Conservation (phyloP, 495 filamentous ascomycete species). For the Jackrogersella multiformis region DNA sequence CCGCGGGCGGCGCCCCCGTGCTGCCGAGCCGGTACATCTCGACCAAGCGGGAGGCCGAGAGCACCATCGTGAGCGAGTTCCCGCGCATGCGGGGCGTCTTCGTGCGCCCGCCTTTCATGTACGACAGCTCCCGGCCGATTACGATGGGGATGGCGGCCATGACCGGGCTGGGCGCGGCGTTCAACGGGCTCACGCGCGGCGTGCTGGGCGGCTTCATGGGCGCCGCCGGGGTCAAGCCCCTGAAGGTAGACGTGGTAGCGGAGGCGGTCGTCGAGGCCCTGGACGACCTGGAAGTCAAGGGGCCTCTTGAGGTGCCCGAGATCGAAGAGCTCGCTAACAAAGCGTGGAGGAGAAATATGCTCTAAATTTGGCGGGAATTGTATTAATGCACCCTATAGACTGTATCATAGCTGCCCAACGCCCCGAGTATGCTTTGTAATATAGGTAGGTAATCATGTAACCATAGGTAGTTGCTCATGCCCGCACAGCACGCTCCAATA, state of each 20-base stretch:
- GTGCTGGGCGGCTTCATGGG: slow-evolving; percentile 77
- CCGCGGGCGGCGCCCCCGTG: slow-evolving; percentile 82
- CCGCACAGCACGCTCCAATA: too few species aligned
- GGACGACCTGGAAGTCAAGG: slow-evolving; percentile 71
- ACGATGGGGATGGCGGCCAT: slow-evolving; percentile 85
- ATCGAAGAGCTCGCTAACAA: slow-evolving; percentile 78
- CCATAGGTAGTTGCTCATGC: slow-evolving; percentile 9
- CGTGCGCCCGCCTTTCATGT: slow-evolving; percentile 86
- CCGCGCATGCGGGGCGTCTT: slow-evolving; percentile 81
- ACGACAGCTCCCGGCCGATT: slow-evolving; percentile 80
- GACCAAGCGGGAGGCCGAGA: slow-evolving; percentile 92
- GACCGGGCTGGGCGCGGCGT: slow-evolving; percentile 70
- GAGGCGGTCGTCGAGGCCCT: slow-evolving; percentile 85
- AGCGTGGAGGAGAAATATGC: slow-evolving; percentile 83
- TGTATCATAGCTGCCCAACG: slow-evolving; percentile 44
- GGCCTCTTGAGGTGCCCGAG: slow-evolving; percentile 71
- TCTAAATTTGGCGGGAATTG: slow-evolving; percentile 55
- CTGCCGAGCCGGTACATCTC: slow-evolving; percentile 86
- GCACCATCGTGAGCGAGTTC: slow-evolving; percentile 73
- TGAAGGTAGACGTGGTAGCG: slow-evolving; percentile 85
- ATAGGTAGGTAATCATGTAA: slow-evolving; percentile 27
- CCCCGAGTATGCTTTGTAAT: slow-evolving; percentile 33
- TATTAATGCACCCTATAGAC: slow-evolving; percentile 43
- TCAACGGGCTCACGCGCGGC: slow-evolving; percentile 79
- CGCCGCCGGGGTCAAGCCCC: slow-evolving; percentile 81